phyloP scores from a whole-genome alignment of 169 alveolate species.

The Eimeria praecox region DNA sequence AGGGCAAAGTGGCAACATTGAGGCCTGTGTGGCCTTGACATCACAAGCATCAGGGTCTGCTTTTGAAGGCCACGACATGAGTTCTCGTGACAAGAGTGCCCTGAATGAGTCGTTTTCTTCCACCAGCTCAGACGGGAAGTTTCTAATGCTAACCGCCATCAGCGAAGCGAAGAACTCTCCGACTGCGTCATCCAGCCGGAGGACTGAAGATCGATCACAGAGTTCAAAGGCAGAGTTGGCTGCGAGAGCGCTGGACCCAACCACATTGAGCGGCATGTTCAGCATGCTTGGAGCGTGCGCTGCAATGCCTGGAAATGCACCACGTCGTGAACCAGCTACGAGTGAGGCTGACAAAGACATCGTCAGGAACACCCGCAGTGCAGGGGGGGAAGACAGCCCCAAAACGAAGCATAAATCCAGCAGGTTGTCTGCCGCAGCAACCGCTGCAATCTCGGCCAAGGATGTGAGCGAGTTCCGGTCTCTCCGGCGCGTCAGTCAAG shows the following conservation, averaged over 20 bases:
- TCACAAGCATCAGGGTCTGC: background rate
- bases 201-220: background rate
- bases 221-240: background rate
- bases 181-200: background rate
- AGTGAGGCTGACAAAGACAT: background rate
- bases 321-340: background rate
- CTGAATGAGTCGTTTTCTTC: conserved; percentile 16
- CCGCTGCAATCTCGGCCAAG: conserved; percentile 54
- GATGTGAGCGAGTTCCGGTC: conserved; percentile 30
- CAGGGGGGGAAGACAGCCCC: background rate
- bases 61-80: background rate
- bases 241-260: conserved; percentile 3
- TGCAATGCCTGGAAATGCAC: conserved; percentile 51
- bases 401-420: conserved; percentile 5
- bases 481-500: conserved; percentile 37
- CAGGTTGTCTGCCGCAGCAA: conserved; percentile 52
- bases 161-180: background rate
- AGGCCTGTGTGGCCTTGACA: background rate
- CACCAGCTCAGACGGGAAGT: background rate
- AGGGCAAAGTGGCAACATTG: background rate
- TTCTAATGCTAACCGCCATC: conserved; percentile 5
- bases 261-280: conserved; percentile 60
- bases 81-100: background rate
- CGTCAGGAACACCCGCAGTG: background rate
- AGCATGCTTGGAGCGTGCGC: conserved; percentile 72